Percentiles rank a stretch among this genome's conserved stretches.
phyloP scores from a whole-genome alignment of 1,284 basidiomycete genomes.

The Cutaneotrichosporon arboriforme region DNA sequence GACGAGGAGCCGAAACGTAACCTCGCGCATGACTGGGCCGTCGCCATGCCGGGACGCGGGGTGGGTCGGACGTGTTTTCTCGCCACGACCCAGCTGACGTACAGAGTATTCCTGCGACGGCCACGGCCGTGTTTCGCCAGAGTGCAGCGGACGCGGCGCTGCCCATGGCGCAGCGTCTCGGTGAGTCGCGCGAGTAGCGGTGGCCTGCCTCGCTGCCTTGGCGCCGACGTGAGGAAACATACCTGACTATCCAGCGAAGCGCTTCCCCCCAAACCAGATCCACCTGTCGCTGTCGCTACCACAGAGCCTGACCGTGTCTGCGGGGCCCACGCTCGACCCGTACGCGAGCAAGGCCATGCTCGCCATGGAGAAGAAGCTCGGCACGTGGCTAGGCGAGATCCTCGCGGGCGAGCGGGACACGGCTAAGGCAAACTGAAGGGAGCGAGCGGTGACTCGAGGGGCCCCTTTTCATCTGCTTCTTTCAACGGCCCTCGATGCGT shows the following conservation, averaged over 20 bases:
- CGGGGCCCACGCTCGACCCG: slow-evolving; percentile 35
- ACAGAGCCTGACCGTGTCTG: slow-evolving; percentile 25
- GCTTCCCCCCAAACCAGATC: slow-evolving; percentile 40
- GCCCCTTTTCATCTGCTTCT: too few species aligned
- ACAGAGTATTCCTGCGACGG: slow-evolving; percentile 52
- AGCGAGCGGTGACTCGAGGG: neutral
- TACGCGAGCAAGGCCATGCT: slow-evolving; percentile 35
- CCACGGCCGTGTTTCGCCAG: slow-evolving; percentile 63
- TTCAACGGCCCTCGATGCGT: too few species aligned
- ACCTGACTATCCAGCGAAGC: slow-evolving; percentile 29
- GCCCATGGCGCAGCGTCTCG: slow-evolving; percentile 70
- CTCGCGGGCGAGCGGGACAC: slow-evolving; percentile 2
- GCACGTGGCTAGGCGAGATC: slow-evolving; percentile 32
- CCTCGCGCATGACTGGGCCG: slow-evolving; percentile 72
- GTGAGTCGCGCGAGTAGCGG: slow-evolving; percentile 51
- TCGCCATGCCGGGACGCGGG: slow-evolving; percentile 64
- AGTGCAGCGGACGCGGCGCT: slow-evolving; percentile 61
- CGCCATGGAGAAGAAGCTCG: slow-evolving; percentile 44
- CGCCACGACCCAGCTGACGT: neutral
- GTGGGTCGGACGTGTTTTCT: slow-evolving; percentile 34
- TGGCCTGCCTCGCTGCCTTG: neutral
- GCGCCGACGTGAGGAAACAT: too few species aligned
- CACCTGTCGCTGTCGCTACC: slow-evolving; percentile 43
- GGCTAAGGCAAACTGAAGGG: neutral
- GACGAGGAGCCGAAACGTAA: slow-evolving; percentile 49